Base-by-base conservation (phyloP, 164 flowering plant species). In the Aristolochia californica region DNA sequence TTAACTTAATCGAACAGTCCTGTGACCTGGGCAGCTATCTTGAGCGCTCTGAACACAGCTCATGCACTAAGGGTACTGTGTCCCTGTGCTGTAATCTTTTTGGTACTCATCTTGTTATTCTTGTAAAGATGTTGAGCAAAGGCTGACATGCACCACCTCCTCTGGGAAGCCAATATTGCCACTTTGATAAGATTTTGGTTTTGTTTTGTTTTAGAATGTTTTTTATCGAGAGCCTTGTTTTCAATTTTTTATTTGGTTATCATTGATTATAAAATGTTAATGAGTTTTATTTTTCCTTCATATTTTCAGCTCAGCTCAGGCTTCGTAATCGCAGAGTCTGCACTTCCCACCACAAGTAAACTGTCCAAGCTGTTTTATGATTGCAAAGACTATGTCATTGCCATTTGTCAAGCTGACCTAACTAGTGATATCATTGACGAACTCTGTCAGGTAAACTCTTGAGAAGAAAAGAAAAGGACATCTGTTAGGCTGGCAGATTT, bases 371-470 rank as follows among this genome's bases (percentile, higher is more conserved):
- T 83, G 64, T 88, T 83, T 69, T 62, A 55, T 34, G 95, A 91
- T 44, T 91, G 98, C 77, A 88, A 86, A 73, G 91, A 83, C 58
- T 91, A 78, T 55, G 72, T 76, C 10, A 63, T 79, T 65, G 75
- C 75, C 22, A 76, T 80, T 52, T 88, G 83, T 69, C 91, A 86
- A 67, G 71, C 72, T 23, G 59, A 66, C 44, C 49, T 44, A 26
- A 79, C 85, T 86, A 65, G 28, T 66, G 96, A 83, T 20, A 81
- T 75, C 66, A 53, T 84, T 60, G 90, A 83, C 53, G 88, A 84
- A 65, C 78, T 91, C 63, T 84, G 81, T 65, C 90, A 83, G 95
- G 98, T 89, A 75, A 10, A 60, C 47, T 30, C 23, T 22, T 10
- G 15, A 1, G 21, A 16, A 8, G 9, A 16, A 22, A 1, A 9